phyloP scores from a whole-genome alignment of 208 protist species.

The Lotmaria passim region DNA sequence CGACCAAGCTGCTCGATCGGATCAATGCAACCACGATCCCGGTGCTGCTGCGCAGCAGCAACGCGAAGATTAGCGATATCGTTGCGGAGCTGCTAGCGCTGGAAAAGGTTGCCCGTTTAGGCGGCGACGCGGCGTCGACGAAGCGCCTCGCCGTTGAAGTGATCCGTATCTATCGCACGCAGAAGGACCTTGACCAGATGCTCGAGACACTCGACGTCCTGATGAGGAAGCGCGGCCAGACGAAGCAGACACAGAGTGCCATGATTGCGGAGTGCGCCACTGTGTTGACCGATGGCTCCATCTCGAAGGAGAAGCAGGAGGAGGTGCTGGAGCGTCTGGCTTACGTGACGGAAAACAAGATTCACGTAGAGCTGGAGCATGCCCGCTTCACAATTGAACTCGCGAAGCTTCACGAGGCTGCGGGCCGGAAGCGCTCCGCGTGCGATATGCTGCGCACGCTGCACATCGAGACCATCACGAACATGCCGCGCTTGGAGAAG shows the following conservation, averaged over 20 bases:
- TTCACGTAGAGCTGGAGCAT: constrained; percentile 96
- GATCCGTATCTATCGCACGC: constrained; percentile 87
- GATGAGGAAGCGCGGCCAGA: constrained; percentile 95
- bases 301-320: constrained; percentile 55
- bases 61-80: constrained; percentile 67
- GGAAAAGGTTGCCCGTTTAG: constrained; percentile 92
- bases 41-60: constrained; percentile 70
- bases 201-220: constrained; percentile 87
- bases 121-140: constrained; percentile 73
- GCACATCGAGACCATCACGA: constrained; percentile 97
- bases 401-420: constrained; percentile 88
- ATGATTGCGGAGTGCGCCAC: constrained; percentile 91
- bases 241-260: constrained; percentile 90
- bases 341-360: constrained; percentile 94
- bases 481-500: constrained; percentile 97
- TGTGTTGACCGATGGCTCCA: constrained; percentile 62
- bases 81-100: constrained; percentile 87
- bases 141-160: constrained; percentile 88
- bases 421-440: constrained; percentile 91
- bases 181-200: constrained; percentile 80
- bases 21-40: constrained; percentile 81
- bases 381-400: constrained; percentile 94
- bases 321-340: constrained; percentile 92
- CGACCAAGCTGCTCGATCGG: constrained; percentile 63
- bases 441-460: constrained; percentile 94